phyloP scores from a whole-genome alignment of 2,329 filamentous ascomycete genomes.

The Hypomyces rosellus region DNA sequence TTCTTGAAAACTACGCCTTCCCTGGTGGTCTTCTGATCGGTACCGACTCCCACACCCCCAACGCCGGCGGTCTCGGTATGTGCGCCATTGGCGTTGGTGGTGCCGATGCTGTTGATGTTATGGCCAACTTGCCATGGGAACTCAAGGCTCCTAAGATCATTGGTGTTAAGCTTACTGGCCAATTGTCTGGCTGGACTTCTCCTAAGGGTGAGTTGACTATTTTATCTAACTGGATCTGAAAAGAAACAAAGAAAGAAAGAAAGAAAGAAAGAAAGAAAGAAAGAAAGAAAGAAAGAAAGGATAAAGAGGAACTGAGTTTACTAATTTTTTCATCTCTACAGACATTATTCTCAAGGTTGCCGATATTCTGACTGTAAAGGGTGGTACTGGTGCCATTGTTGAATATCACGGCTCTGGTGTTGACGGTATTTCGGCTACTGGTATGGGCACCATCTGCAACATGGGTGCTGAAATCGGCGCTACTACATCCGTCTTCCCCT shows the following conservation, averaged over 20 bases:
- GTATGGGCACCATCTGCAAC: slow-evolving; percentile 76
- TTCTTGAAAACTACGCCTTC: slow-evolving; percentile 99
- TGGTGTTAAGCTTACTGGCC: slow-evolving; percentile 88
- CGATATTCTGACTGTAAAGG: slow-evolving; percentile 95
- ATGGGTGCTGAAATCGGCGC: slow-evolving; percentile 72
- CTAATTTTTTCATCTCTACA: slow-evolving; percentile 25
- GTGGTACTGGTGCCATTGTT: slow-evolving; percentile 86
- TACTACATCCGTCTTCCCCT: slow-evolving; percentile 93
- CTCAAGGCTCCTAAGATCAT: slow-evolving; percentile 96
- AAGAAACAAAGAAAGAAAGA: not conserved
- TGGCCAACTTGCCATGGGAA: slow-evolving; percentile 96
- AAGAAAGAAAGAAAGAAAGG: not conserved
- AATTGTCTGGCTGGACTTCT: slow-evolving; percentile 83
- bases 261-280: not conserved
- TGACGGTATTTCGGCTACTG: slow-evolving; percentile 69
- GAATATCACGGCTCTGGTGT: slow-evolving; percentile 72
- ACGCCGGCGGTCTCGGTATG: slow-evolving; percentile 94
- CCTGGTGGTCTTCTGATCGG: slow-evolving; percentile 96
- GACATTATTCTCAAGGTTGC: slow-evolving; percentile 97
- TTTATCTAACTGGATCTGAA: slow-evolving; percentile 2
- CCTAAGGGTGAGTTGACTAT: slow-evolving; percentile 66
- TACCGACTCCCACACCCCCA: slow-evolving; percentile 96
- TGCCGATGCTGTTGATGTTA: slow-evolving; percentile 97
- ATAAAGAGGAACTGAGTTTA: not conserved
- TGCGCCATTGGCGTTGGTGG: slow-evolving; percentile 93